A percentile compares a stretch with the other conserved stretches of the same genome.
Conservation (phyloP, 352 stramenopile genomes). For the Phytophthora cactorum region DNA sequence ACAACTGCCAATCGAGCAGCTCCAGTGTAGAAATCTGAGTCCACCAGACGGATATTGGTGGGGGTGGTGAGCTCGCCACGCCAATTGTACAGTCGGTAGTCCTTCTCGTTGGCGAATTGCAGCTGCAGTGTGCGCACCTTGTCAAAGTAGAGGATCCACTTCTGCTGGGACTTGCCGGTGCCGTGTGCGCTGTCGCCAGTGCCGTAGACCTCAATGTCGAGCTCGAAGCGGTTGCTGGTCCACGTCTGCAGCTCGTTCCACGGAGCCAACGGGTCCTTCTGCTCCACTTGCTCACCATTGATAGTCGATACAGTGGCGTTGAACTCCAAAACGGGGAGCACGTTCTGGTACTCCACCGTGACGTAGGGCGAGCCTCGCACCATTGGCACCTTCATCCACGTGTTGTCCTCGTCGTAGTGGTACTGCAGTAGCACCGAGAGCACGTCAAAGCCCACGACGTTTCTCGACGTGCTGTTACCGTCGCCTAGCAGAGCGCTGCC, state of each 20-base stretch:
- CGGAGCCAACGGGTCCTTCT: slow-evolving; percentile 23
- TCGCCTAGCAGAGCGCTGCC: slow-evolving; percentile 51
- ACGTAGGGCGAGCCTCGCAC: slow-evolving; percentile 81
- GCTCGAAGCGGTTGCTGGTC: slow-evolving; percentile 67
- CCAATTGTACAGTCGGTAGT: slow-evolving; percentile 71
- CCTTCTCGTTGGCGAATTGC: slow-evolving; percentile 69
- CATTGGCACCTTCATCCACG: slow-evolving; percentile 63
- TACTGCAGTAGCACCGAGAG: slow-evolving; percentile 77
- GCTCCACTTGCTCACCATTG: slow-evolving; percentile 54
- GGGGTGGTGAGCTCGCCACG: slow-evolving; percentile 70
- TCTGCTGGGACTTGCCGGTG: slow-evolving; percentile 45
- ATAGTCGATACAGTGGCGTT: slow-evolving; percentile 66
- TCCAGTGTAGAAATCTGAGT: slow-evolving; percentile 70
- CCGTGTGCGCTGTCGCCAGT: slow-evolving; percentile 31
- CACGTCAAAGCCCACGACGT: slow-evolving; percentile 71
- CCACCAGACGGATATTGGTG: slow-evolving; percentile 75
- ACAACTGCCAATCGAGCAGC: slow-evolving; percentile 66
- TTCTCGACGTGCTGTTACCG: slow-evolving; percentile 67
- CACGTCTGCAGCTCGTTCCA: slow-evolving; percentile 49
- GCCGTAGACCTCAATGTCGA: slow-evolving; percentile 76
- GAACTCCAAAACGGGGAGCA: slow-evolving; percentile 75
- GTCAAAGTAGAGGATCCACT: slow-evolving; percentile 82
- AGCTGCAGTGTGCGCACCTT: slow-evolving; percentile 66
- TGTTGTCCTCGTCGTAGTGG: slow-evolving; percentile 41
- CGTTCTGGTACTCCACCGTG: slow-evolving; percentile 76